Base-by-base conservation (phyloP, 805 yeast species). In the Suhomyces pyralidae region DNA sequence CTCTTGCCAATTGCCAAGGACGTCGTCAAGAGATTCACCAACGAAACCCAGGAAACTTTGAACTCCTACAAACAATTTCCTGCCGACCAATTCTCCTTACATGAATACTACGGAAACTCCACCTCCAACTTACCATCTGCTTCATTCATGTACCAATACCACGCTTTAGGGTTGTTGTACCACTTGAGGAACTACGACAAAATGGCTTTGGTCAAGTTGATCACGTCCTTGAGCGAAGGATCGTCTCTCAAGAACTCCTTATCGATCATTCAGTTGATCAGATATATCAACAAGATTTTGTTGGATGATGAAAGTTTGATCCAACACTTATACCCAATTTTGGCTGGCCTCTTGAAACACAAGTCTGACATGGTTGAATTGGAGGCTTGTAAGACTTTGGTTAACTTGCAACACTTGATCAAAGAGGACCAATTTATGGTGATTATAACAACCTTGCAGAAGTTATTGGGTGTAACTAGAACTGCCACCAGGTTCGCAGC, bases 41-140 rank as follows among this genome's bases (percentile, higher is more conserved):
- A 91, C 67, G 99, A 94, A 77, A 85, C 96, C 14, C 92, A 88
- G 71, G 98, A 94, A 68, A 86, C 96, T n/a, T 84, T 91, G 47
- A 75, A 78, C 52, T 81, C 89, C 19, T 78, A 77, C 61, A 86
- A 85, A 66, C 71, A 67, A 48, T 79, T 81, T 59, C 81, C 82
- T 3, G 56, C 74, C 30, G 69, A 72, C 53, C 83, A 78, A 62
- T 80, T 77, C 60, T 74, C 77, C 53, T 71, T 76, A 48, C 85
- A 81, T 58, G 85, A 80, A 56, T 81, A 76, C 59, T 85, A 82
- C 62, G 84, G 83, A 34, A 61, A 70, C 55, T 74, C 80, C 51
- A 80, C 79, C 52, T 64, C 78, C 10, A 73, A 73, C 62, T 68
- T 80, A 55, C 87, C 93, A 48, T 76, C 83, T 15, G 84, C 93